A percentile compares a stretch with the other conserved stretches of the same genome.
phyloP scores from a whole-genome alignment of 1,284 basidiomycete genomes.

The Boletus subluridellus region DNA sequence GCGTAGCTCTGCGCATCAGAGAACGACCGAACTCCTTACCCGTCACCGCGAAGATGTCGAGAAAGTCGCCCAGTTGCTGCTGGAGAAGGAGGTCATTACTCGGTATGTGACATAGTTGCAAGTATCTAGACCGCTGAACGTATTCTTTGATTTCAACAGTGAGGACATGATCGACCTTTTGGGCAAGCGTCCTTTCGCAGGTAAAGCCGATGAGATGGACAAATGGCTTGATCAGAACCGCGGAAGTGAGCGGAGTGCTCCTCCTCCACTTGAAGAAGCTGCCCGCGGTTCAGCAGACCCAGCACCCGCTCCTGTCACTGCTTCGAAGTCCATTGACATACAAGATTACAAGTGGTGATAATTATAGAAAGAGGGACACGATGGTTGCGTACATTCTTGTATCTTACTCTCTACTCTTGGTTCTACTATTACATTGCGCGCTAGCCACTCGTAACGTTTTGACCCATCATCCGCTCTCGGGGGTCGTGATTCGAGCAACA shows the following conservation, averaged over 20 bases:
- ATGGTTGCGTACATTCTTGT: neutral
- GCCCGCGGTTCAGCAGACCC: conserved; percentile 44
- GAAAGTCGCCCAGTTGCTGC: conserved; percentile 86
- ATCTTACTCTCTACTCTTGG: conserved; percentile 12
- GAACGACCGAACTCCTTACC: conserved; percentile 81
- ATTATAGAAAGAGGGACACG: too few relatives aligned
- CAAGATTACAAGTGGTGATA: too few relatives aligned
- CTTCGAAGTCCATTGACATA: conserved; percentile 19
- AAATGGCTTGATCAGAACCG: conserved; percentile 83
- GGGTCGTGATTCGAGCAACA: neutral
- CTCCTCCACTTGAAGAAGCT: conserved; percentile 51
- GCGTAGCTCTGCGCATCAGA: conserved; percentile 70
- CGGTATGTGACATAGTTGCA: conserved; percentile 47
- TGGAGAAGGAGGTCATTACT: conserved; percentile 95
- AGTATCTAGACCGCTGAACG: neutral
- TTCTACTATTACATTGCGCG: neutral
- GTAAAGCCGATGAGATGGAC: conserved; percentile 87
- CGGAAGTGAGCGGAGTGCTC: conserved; percentile 50
- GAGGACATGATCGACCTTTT: conserved; percentile 87
- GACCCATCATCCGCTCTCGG: neutral
- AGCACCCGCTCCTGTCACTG: conserved; percentile 31
- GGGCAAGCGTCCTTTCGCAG: conserved; percentile 80
- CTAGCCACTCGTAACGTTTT: neutral
- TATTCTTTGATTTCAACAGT: conserved; percentile 33
- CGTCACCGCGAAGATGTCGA: conserved; percentile 87